Base-by-base conservation (phyloP, 306 rosid species). In the Oxytropis ochrocephala region DNA sequence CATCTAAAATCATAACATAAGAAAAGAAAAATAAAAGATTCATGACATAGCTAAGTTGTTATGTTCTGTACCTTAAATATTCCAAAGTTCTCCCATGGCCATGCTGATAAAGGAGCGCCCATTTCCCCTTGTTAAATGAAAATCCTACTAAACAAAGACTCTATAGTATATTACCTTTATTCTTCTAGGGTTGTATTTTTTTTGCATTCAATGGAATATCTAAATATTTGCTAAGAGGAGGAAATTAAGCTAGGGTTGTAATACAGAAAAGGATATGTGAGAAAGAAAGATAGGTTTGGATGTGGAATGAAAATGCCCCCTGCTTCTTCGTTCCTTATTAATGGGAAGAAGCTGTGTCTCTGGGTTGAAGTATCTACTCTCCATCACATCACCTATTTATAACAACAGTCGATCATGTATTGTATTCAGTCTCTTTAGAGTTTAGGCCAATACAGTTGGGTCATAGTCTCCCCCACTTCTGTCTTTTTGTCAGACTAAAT, bases 31-130 rank as follows among this genome's bases (percentile, higher is more conserved):
- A 57, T 13, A 56, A 11, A 70, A 64, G 5, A 55, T 43, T 10
- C 24, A 54, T 12, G 1, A 52, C 17, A 67, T 42, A 35, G 44
- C 14, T 36, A 61, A 33, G 3, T 2, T 42, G 30, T 55, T 62
- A 33, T 19, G 19, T 0, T 57, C 18, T 61, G 12, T 81, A 93
- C 99, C 96, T 94, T 94, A 75, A 58, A 89, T 35, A 47, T 12
- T 65, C 99, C 97, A 60, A 91, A 47, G 39, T 88, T 84, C 35
- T 88, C 87, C 96, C 99, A 87, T 5, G 97, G 99, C 97, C 96
- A 91, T 66, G 87, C 27, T n/a, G 96, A 76, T 73, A 91, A 73
- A 67, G 92, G 79, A 83, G 85, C 70, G 30, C 32, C 96, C 94
- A 90, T 89, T 50, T 60, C 8, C 29, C 3, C 3, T 24, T 24